Base-by-base conservation (phyloP, 2,329 filamentous ascomycete genomes). In the Camillea tinctor region DNA sequence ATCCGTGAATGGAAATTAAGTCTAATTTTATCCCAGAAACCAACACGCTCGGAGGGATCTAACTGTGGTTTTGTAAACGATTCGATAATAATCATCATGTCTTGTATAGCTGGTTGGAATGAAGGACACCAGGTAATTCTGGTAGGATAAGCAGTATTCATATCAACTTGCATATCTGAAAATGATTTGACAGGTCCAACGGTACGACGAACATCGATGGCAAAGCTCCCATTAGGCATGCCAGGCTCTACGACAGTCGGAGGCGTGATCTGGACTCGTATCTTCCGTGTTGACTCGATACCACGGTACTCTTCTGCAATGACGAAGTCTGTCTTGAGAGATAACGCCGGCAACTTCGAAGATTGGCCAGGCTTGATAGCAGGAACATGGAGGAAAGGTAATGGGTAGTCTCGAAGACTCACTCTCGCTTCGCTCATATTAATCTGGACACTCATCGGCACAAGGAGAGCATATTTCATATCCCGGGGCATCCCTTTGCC, bases 31-130 rank as follows among this genome's bases (percentile, higher is more conserved):
- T 99, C 95, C 95, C 95, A 99, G 79, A 99, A 99, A 2, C 95
- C 95, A 52, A 96, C 92, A 58, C 90, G 85, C 65, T 99, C 96
- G 0, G 95, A 98, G 1, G 91, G 90, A 73, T 99, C 96, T 24
- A 97, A 82, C 64, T 94, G 93, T 7, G 94, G 92, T 73, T 99
- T 99, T 0, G 94, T 97, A 73, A 99, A 98, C 2, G 91, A 94
- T 76, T 99, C 95, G 62, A 99, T 91, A 23, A 93, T 93, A 85
- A 98, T 97, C 95, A 99, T 99, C 90, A 98, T 97, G 72, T 99
- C 96, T 74, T 99, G 95, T 54, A 99, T 94, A 1, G 94, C 94
- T 24, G 96, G 95, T 71, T 99, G 96, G 71, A 98, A 99, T 1
- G 93, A 97, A 52, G 95, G 93, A 7, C 93, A 93, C 96, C 95